Percentiles rank a stretch among this genome's conserved stretches.
Conservation (phyloP, 2,329 filamentous ascomycete species). For the Fusarium miscanthi region DNA sequence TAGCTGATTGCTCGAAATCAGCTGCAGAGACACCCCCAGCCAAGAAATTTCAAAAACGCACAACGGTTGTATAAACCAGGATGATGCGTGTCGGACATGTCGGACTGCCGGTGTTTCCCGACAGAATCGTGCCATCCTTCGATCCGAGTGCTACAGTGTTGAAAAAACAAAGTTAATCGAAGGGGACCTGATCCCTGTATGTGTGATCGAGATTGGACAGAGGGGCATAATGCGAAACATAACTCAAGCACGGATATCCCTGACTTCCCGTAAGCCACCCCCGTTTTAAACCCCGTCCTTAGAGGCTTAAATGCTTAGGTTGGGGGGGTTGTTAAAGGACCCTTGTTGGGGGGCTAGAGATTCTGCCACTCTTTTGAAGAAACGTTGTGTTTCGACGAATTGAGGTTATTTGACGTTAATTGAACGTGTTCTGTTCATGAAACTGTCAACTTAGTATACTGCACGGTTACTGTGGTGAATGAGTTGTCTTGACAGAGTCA, state of each 20-base stretch:
- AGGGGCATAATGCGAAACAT: conserved; percentile 34
- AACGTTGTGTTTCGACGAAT: conserved; percentile 20
- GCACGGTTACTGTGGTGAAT: not conserved
- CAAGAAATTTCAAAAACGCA: conserved; percentile 14
- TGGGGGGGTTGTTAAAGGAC: conserved; percentile 1
- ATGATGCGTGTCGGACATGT: conserved; percentile 26
- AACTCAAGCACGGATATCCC: conserved; percentile 31
- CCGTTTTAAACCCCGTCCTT: conserved; percentile 7
- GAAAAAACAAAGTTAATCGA: conserved; percentile 30
- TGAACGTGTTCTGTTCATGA: not conserved
- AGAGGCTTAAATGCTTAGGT: not conserved
- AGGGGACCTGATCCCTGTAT: conserved; percentile 25
- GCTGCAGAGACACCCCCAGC: conserved; percentile 3
- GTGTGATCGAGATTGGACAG: conserved; percentile 13
- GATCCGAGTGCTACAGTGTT: conserved; percentile 32
- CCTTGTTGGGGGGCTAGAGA: conserved; percentile 22
- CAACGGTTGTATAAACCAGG: conserved; percentile 19
- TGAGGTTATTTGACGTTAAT: conserved; percentile 6
- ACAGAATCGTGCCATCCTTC: conserved; percentile 45
- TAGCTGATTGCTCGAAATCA: not conserved
- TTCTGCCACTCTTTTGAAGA: conserved; percentile 27
- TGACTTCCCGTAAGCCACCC: conserved; percentile 13
- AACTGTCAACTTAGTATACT: not conserved
- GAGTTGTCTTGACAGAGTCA: not conserved
- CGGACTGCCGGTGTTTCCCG: conserved; percentile 42